Base-by-base conservation (phyloP, 768 basidiomycete species). In the Neoboletus subvelutipes region DNA sequence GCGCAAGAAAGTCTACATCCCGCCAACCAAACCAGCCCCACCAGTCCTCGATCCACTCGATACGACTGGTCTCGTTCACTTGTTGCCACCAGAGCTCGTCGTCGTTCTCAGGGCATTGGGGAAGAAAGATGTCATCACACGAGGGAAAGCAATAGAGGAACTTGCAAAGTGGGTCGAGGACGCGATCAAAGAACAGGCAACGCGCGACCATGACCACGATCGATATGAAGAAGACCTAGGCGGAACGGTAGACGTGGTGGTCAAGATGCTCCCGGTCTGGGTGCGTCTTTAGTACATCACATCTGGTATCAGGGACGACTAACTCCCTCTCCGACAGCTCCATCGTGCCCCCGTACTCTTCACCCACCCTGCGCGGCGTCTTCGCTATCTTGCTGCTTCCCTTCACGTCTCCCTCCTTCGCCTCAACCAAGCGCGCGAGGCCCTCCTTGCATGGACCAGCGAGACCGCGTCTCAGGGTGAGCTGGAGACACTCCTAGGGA, bases 111-210 rank as follows among this genome's bases (percentile, higher is more conserved):
- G 93, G 48, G 81, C 83, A 60, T 77, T 98, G 50, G 85, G 83
- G 28, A 98, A 98, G 82, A 96, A 96, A 76, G 93, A 95, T 55
- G 80, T 82, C 28, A 80, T 92, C 29, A 98, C 96, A 2, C 89
- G 91, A 71, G 74, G 80, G 22, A 85, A 87, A 64, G 95, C 92
- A 1, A 74, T 98, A 59, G 94, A 97, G 67, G 95, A 96, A 57
- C 73, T 98, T 29, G 67, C 75, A 9, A 79, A 70, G 2, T 93
- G 90, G 88, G 75, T 92, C 4, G 83, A 83, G 26, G 79, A 75
- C 43, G 78, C 78, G 40, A 65, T 70, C 59, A 73, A 71, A 45
- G 78, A 78, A 39, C 74, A 73, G 15, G 77, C 77, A 17, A 79
- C 77, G 22, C 79, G 71, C 12, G 62, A 59, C 57, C n/a, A 33